Conservation (phyloP, 2,329 filamentous ascomycete genomes). For the Exserohilum turcica region DNA sequence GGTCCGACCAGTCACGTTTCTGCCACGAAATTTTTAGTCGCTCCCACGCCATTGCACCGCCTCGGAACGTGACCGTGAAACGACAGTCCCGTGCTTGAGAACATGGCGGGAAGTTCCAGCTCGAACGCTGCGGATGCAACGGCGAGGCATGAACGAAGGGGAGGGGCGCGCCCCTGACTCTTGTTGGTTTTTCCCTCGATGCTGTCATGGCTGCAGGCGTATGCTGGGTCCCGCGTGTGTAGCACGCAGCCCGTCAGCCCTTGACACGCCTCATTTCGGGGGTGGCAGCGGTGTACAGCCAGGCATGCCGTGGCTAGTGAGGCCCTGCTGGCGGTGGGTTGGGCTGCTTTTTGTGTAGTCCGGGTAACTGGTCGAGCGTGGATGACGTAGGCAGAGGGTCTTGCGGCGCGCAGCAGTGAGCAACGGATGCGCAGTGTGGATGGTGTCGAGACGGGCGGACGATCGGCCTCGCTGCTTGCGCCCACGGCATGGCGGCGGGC, state of each 20-base stretch:
- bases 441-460: not conserved
- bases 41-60: slow-evolving; percentile 5
- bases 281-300: not conserved
- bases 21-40: slow-evolving; percentile 11
- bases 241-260: no score
- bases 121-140: not conserved
- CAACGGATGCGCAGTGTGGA: not conserved
- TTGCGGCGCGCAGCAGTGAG: not conserved
- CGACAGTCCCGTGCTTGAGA: not conserved
- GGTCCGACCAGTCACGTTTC: slow-evolving; percentile 7
- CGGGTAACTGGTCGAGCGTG: no score
- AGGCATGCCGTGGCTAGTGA: not conserved
- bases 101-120: not conserved
- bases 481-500: not conserved
- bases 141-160: no score
- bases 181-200: not conserved
- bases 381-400: no score
- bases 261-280: no score
- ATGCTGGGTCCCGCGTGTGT: not conserved
- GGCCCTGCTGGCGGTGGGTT: no score
- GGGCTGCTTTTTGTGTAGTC: no score
- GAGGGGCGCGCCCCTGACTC: no score
- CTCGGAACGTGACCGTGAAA: not conserved
- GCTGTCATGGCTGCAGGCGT: not conserved
- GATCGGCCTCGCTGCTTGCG: not conserved